A percentile compares a stretch with the other conserved stretches of the same genome.
Conservation (phyloP, 2,329 filamentous ascomycete species). For the Penicillium oxalicum region DNA sequence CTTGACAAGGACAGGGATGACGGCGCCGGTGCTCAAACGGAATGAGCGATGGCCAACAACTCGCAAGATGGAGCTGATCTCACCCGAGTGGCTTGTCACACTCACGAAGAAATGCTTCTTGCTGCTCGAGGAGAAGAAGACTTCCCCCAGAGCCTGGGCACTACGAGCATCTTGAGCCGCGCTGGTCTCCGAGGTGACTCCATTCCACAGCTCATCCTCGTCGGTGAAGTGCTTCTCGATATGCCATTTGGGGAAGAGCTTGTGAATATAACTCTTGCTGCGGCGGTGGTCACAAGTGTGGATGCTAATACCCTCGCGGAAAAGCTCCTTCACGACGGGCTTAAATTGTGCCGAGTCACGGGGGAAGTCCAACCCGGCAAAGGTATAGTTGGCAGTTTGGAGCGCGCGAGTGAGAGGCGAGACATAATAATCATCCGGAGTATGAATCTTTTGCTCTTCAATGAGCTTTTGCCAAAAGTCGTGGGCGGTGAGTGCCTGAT, state of each 20-base stretch:
- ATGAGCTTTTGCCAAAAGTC: constrained; percentile 48
- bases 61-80: constrained; percentile 48
- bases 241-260: constrained; percentile 43
- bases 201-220: constrained; percentile 49
- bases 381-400: constrained; percentile 51
- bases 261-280: constrained; percentile 43
- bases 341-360: constrained; percentile 38
- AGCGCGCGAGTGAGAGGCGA: constrained; percentile 54
- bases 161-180: constrained; percentile 44
- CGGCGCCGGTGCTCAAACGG: constrained; percentile 42
- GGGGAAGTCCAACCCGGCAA: constrained; percentile 43
- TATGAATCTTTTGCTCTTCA: constrained; percentile 42
- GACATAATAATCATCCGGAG: constrained; percentile 51
- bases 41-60: constrained; percentile 43
- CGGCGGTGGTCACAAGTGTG: constrained; percentile 57
- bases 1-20: constrained; percentile 48
- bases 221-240: constrained; percentile 52
- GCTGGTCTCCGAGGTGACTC: constrained; percentile 45
- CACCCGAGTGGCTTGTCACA: constrained; percentile 54
- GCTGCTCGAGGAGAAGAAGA: constrained; percentile 37
- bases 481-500: constrained; percentile 43
- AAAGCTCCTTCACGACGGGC: constrained; percentile 51
- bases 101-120: constrained; percentile 46
- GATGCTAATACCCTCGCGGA: constrained; percentile 53
- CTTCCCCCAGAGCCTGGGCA: constrained; percentile 43